phyloP scores from a whole-genome alignment of 192 early-diverging fungal species.

The Piromyces sp. region DNA sequence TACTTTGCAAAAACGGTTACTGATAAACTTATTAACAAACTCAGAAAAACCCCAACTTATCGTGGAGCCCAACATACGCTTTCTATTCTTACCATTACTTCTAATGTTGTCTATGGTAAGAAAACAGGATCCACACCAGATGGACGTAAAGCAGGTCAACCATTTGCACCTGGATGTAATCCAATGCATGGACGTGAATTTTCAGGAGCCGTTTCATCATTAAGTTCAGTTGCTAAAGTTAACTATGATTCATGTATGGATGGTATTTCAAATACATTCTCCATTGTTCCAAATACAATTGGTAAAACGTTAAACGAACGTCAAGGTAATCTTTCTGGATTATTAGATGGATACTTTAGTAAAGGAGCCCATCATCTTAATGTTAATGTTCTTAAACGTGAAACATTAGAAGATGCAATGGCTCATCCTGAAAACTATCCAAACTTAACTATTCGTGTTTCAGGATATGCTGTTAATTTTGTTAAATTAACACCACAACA shows the following conservation, averaged over 20 bases:
- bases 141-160: slow-evolving; percentile 2
- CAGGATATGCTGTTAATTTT: slow-evolving; percentile 8
- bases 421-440: slow-evolving; percentile 10
- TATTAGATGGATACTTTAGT: slow-evolving; percentile 7
- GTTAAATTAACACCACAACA: slow-evolving; percentile 4
- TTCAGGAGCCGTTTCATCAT: slow-evolving; percentile 3
- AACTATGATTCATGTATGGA: slow-evolving; percentile 6
- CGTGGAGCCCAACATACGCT: slow-evolving; percentile 4
- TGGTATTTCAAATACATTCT: slow-evolving; percentile 9
- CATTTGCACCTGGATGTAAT: slow-evolving; percentile 7
- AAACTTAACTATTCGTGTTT: slow-evolving; percentile 6
- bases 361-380: slow-evolving; percentile 5
- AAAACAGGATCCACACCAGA: slow-evolving; percentile 9
- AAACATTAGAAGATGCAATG: slow-evolving; percentile 8
- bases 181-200: slow-evolving; percentile 9
- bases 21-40: not conserved
- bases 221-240: slow-evolving; percentile 6
- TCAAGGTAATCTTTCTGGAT: not conserved
- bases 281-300: slow-evolving; percentile 5
- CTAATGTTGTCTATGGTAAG: slow-evolving; percentile 7
- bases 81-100: slow-evolving; percentile 7
- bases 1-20: slow-evolving; percentile 3
- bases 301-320: slow-evolving; percentile 2
- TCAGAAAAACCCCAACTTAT: slow-evolving; percentile 6
- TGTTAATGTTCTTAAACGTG: slow-evolving; percentile 7